Base-by-base conservation (phyloP, 1,284 basidiomycete genomes). In the Papiliotrema flavescens region DNA sequence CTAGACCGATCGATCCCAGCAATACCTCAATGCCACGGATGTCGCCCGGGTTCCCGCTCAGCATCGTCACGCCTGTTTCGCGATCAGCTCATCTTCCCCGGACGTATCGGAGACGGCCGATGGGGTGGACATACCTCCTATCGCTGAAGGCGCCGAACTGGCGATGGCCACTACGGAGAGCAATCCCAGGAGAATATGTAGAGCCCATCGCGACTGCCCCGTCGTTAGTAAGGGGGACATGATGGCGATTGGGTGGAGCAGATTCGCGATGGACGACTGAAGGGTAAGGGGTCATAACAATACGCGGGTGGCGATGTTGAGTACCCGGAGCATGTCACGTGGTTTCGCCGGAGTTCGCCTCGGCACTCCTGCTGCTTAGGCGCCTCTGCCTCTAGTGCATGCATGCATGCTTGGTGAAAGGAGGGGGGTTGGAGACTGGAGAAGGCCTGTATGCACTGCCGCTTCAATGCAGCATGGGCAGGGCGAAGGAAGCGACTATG, bases 21-120 rank as follows among this genome's bases (percentile, higher is more conserved):
- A 66, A 20, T 6, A 69, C 54, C 1, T 55, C 49, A 8, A 62
- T 19, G 22, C 66, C 64, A 2, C 69, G 43, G 5, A 71, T 63
- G 60, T 68, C 67, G 1, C 66, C 64, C n/a, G 56, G 58, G 1
- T 26, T 32, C 19, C 60, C 60, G 26, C 49, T 56, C 35, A 56
- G 60, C 62, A 64, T 65, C 23, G 53, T 55, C 23, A 51, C 50
- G 1, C 61, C 66, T 68, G 41, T 8, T 20, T 23, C 22, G 11
- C 6, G 6, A 32, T 47, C 35, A 34, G 35, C 19, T 11, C 41
- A n/a, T 17, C 28, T 22, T 45, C 39, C n/a, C 14, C 14, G 28
- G 28, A 43, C 40, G 22, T 15, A 13, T 48, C 43, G n/a, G 19
- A 14, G 20, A 20, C 2, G 17, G n/a, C 37, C 14, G 36, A 35